phyloP scores from a whole-genome alignment of 345 rosid genomes.

The Clausena lansium region DNA sequence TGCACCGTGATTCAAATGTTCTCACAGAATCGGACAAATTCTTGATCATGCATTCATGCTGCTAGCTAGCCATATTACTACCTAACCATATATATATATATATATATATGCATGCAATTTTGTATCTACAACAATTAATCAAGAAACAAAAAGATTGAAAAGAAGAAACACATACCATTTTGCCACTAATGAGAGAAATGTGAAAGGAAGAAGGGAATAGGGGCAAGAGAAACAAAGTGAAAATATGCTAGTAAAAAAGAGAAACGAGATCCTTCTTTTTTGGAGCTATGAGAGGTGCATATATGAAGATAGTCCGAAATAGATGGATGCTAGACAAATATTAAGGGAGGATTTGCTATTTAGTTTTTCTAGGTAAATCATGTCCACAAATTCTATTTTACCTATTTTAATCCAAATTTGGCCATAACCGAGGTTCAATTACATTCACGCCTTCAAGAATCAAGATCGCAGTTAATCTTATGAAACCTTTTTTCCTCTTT shows the following conservation, averaged over 20 bases:
- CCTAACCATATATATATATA: no score
- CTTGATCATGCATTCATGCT: neutral
- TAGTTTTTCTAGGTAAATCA: neutral
- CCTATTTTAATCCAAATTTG: neutral
- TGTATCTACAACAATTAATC: neutral
- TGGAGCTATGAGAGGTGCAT: slow-evolving; percentile 23
- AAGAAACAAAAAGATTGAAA: neutral
- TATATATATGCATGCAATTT: neutral
- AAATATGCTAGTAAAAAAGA: slow-evolving; percentile 19
- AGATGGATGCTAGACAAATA: slow-evolving; percentile 8
- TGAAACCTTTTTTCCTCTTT: neutral
- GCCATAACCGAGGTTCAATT: neutral
- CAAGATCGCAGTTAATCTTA: neutral
- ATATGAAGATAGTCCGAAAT: neutral
- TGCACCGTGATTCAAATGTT: neutral
- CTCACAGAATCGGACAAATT: neutral
- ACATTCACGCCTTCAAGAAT: neutral
- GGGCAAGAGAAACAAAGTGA: slow-evolving; percentile 17
- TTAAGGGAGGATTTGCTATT: slow-evolving; percentile 1
- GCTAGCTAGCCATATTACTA: neutral
- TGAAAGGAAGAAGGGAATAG: neutral
- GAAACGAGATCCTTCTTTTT: slow-evolving; percentile 23
- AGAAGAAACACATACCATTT: slow-evolving; percentile 27
- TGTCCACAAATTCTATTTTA: slow-evolving; percentile 18
- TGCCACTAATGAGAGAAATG: slow-evolving; percentile 28